Percentiles rank a stretch among this genome's conserved stretches.
phyloP scores from a whole-genome alignment of 805 yeast genomes.

The Suhomyces canberraensis region DNA sequence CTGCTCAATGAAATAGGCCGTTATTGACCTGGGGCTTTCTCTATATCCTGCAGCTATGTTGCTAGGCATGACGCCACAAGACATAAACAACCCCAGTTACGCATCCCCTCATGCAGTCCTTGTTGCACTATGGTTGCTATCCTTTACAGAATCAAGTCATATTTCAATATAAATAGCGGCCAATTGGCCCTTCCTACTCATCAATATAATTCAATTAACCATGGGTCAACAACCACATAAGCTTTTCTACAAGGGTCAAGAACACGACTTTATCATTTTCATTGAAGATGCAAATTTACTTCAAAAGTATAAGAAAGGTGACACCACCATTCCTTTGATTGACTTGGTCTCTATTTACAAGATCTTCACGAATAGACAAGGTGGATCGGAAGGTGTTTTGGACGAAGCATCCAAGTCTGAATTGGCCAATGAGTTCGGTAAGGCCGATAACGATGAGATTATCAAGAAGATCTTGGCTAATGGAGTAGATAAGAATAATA shows the following conservation, averaged over 20 bases:
- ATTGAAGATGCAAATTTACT: constrained; percentile 51
- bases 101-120: not conserved
- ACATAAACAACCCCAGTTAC: not conserved
- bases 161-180: too few species aligned
- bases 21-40: too few species aligned
- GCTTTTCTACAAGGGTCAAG: constrained; percentile 62
- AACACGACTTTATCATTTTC: constrained; percentile 64
- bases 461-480: constrained; percentile 54
- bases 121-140: not conserved
- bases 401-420: constrained; percentile 70
- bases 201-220: not conserved
- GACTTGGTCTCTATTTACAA: constrained; percentile 63
- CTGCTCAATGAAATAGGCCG: too few species aligned
- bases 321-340: constrained; percentile 53
- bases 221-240: constrained; percentile 33
- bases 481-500: constrained; percentile 52
- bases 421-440: constrained; percentile 67
- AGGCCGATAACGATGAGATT: constrained; percentile 51
- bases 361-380: constrained; percentile 57
- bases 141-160: too few species aligned
- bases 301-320: constrained; percentile 48
- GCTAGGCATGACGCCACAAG: constrained; percentile 5
- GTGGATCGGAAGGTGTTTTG: constrained; percentile 70
- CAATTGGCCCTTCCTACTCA: too few species aligned
- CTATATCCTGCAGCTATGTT: too few species aligned